Conservation (phyloP, 2,329 filamentous ascomycete species). For the Akanthomyces muscarius region DNA sequence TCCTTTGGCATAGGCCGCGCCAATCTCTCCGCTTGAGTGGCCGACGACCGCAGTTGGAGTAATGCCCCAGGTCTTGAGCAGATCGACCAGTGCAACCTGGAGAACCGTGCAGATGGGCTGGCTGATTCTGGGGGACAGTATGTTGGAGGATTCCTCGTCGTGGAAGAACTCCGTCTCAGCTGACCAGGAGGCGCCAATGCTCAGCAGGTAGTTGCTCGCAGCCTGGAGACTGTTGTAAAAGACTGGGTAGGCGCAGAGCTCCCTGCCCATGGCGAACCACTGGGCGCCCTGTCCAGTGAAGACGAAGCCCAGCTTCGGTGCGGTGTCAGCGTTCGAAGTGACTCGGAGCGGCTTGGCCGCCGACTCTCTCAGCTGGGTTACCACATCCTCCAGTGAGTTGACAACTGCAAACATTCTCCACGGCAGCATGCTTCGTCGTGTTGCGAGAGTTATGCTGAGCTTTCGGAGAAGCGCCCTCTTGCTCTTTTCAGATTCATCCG, state of each 20-base stretch:
- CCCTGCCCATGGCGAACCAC: constrained; percentile 25
- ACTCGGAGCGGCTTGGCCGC: too few species aligned
- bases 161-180: neutral
- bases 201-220: neutral
- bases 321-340: too few species aligned
- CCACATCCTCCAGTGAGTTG: too few species aligned
- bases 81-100: constrained; percentile 36
- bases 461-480: too few species aligned
- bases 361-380: too few species aligned
- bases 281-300: constrained; percentile 35
- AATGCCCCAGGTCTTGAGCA: constrained; percentile 27
- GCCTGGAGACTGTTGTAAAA: neutral
- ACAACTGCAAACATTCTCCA: too few species aligned
- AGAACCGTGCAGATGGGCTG: constrained; percentile 39
- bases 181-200: neutral
- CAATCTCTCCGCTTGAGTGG: constrained; percentile 37
- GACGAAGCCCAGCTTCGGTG: too few species aligned
- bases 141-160: too few species aligned
- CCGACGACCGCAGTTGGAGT: constrained; percentile 28
- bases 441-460: too few species aligned
- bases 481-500: too few species aligned
- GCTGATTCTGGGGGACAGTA: too few species aligned
- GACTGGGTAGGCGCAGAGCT: neutral
- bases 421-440: too few species aligned
- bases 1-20: constrained; percentile 30